Conservation (phyloP, 1,139 yeast species). For the Lodderomyces theae region DNA sequence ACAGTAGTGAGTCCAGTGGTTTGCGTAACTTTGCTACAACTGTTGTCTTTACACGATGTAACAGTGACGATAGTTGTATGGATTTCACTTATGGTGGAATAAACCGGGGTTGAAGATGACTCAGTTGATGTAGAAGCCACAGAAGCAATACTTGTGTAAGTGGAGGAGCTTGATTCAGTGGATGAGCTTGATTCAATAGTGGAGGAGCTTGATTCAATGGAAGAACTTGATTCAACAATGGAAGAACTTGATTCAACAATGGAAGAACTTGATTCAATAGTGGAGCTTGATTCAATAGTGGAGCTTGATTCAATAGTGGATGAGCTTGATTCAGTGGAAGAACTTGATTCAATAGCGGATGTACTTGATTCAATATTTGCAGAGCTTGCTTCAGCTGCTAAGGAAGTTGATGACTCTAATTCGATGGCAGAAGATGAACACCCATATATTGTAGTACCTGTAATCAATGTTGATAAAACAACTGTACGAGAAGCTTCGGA, state of each 20-base stretch:
- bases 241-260: too few relatives aligned
- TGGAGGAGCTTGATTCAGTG: neutral
- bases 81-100: conserved; percentile 12
- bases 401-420: neutral
- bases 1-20: conserved; percentile 27
- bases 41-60: conserved; percentile 1
- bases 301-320: too few relatives aligned
- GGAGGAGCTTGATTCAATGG: too few relatives aligned
- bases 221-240: too few relatives aligned
- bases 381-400: neutral
- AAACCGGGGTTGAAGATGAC: neutral
- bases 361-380: neutral
- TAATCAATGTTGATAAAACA: too few relatives aligned
- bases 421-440: too few relatives aligned
- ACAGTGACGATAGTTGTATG: neutral
- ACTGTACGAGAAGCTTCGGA: too few relatives aligned
- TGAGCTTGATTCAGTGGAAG: too few relatives aligned
- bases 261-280: too few relatives aligned
- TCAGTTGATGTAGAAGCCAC: conserved; percentile 8
- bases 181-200: neutral
- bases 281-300: neutral
- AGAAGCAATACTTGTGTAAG: conserved; percentile 5
- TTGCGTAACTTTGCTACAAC: neutral
- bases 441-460: too few relatives aligned
- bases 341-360: too few relatives aligned